Conservation (phyloP, 257 asterid genomes). For the Nicotiana attenuata region DNA sequence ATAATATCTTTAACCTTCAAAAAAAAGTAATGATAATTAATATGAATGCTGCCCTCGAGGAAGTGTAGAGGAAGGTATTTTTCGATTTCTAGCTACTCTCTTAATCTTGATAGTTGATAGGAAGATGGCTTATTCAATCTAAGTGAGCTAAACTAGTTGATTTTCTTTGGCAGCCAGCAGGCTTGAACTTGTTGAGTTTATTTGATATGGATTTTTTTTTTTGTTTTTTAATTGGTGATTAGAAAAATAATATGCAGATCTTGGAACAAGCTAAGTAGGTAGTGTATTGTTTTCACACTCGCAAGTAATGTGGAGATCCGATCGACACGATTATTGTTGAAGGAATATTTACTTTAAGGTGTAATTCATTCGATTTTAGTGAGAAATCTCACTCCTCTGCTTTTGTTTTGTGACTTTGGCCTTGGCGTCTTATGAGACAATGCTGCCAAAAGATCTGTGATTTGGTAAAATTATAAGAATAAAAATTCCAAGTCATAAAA, state of each 20-base stretch:
- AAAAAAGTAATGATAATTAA: background rate
- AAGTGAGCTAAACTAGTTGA: background rate
- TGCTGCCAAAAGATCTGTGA: background rate
- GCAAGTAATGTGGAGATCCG: too few relatives aligned
- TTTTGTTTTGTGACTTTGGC: background rate
- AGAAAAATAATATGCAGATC: background rate
- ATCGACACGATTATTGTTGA: too few relatives aligned
- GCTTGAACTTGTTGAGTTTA: background rate
- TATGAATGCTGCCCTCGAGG: background rate
- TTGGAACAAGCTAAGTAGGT: background rate
- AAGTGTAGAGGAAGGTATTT: background rate
- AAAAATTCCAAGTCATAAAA: too few relatives aligned
- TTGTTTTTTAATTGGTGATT: background rate
- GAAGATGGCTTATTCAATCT: too few relatives aligned
- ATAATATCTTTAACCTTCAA: too few relatives aligned
- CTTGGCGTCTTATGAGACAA: background rate
- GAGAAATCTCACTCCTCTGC: background rate
- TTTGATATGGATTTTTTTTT: background rate
- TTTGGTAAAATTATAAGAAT: background rate
- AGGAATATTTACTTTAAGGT: too few relatives aligned
- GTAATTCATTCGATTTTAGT: background rate
- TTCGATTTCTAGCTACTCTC: background rate
- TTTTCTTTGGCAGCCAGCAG: background rate
- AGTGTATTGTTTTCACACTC: background rate
- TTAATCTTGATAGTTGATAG: background rate